Base-by-base conservation (phyloP, 352 stramenopile genomes). In the Aphanomyces astaci region DNA sequence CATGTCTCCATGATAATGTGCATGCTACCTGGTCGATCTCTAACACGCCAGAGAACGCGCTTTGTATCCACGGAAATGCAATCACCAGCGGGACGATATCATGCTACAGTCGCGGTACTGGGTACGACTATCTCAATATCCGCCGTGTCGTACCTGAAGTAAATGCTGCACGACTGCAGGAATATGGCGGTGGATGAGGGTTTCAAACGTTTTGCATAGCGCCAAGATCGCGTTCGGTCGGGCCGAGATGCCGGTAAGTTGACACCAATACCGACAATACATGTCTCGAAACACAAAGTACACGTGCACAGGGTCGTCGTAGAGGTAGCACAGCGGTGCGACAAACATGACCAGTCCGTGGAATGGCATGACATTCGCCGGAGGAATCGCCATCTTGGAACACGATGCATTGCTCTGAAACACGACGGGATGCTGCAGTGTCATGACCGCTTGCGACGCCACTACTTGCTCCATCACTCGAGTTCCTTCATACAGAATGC, bases 261-360 rank as follows among this genome's bases (percentile, higher is more conserved):
- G 81, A 72, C 84, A 89, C 84, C 84, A 93, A 66, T 89, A 91
- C 51, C 80, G 80, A 7, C 76, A 71, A 72, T 91, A 93, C 74
- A 93, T 77, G 45, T 88, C 81, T 5, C 84, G 82, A 48, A 93
- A 93, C 13, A 91, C 76, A 48, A 79, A 84, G 63, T 90, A 93
- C 11, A 90, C 75, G 36, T 86, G 77, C 27, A 78, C 73, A 3
- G 74, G 57, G 60, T 93, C 83, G n/a, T 78, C 60, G 59, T 83
- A 90, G 30, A 93, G 48, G 57, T 90, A 93, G 36, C 77, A 75
- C 51, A 93, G 77, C 49, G 84, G 84, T 22, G 82, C 81, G 11
- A 82, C 66, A 65, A 88, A 93, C 73, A 90, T 82, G 25, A 88
- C 79, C 39, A 93, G 72, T 1, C 84, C 84, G 39, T 78, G 85